A percentile compares a stretch with the other conserved stretches of the same genome.
Evolutionary conservation across 2,329 filamentous ascomycete species (phyloP).

Genomic region (Karstenula rhodostoma): DNA sequence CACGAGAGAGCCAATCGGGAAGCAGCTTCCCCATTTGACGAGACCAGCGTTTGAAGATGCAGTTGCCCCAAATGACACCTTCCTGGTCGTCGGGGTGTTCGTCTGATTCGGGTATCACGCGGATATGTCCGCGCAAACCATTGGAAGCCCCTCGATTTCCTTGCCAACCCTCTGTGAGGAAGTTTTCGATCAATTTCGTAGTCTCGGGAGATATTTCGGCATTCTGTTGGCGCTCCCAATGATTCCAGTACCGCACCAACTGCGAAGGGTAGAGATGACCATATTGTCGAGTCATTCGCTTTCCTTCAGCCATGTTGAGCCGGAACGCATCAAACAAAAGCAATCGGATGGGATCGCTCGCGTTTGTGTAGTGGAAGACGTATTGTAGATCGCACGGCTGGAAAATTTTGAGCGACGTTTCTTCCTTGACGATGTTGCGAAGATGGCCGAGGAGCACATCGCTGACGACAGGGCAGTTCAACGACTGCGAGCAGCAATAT

Average conservation of each 20-base stretch:
- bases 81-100: background rate
- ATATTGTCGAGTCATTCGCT: background rate
- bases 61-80: background rate
- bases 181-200: background rate
- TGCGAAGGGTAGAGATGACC: background rate
- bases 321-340: slow-evolving; percentile 20
- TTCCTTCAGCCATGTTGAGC: background rate
- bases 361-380: slow-evolving; percentile 14
- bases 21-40: background rate
- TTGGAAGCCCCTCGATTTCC: background rate
- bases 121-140: background rate
- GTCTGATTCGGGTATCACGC: background rate
- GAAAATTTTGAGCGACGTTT: background rate
- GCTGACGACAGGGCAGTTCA: slow-evolving; percentile 15
- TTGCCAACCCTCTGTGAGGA: background rate
- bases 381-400: slow-evolving; percentile 13
- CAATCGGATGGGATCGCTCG: slow-evolving; percentile 16
- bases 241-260: slow-evolving; percentile 1
- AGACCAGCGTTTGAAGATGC: slow-evolving; percentile 1
- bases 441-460: slow-evolving; percentile 21
- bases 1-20: background rate
- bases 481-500: slow-evolving; percentile 16
- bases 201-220: background rate
- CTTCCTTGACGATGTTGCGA: background rate
- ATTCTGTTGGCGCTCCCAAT: background rate